Conservation (phyloP, 2,329 filamentous ascomycete genomes). For the Aspergillus fumigatus region DNA sequence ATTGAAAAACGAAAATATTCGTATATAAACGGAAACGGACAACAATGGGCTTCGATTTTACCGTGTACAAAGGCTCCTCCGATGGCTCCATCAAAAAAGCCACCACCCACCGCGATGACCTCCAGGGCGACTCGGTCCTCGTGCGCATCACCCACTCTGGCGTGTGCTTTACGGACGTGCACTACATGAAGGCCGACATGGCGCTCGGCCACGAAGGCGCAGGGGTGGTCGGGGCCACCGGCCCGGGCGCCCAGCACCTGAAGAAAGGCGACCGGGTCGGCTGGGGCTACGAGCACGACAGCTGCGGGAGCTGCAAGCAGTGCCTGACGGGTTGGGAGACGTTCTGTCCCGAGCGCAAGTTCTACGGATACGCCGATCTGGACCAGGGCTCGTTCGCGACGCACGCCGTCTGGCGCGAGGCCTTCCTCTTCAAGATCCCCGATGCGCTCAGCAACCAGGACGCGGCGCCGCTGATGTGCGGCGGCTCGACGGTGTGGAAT, state of each 20-base stretch:
- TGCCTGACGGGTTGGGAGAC: conserved; percentile 33
- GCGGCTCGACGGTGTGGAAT: conserved; percentile 35
- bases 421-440: conserved; percentile 36
- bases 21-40: background rate
- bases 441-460: conserved; percentile 24
- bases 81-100: conserved; percentile 53
- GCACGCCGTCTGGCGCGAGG: conserved; percentile 37
- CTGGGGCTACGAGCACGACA: conserved; percentile 38
- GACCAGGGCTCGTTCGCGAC: conserved; percentile 37
- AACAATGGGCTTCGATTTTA: conserved; percentile 45
- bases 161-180: conserved; percentile 58
- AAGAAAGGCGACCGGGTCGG: conserved; percentile 40
- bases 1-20: background rate
- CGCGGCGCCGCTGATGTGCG: conserved; percentile 36
- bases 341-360: conserved; percentile 28
- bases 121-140: conserved; percentile 47
- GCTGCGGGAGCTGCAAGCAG: conserved; percentile 35
- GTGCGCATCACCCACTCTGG: conserved; percentile 63
- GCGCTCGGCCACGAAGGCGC: conserved; percentile 39
- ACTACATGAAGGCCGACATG: conserved; percentile 31
- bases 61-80: conserved; percentile 60
- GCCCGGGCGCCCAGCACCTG: conserved; percentile 29
- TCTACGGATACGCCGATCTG: conserved; percentile 31
- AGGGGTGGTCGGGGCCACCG: conserved; percentile 28
- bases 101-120: conserved; percentile 41